Evolutionary conservation across 352 stramenopile genomes (phyloP).

Genomic region (Phytopythium mirpurense): DNA sequence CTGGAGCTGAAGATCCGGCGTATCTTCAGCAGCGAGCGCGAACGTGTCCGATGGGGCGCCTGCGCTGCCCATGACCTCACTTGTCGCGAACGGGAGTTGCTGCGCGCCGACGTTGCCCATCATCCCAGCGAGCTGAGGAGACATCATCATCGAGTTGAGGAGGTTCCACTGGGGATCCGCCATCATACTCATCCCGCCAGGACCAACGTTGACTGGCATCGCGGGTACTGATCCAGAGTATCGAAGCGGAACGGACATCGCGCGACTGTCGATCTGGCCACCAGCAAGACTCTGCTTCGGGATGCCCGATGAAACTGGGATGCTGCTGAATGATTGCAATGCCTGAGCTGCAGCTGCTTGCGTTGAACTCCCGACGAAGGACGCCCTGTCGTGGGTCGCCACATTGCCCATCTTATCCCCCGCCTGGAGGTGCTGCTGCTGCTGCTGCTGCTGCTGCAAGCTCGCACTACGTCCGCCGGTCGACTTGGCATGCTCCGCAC

Average conservation of each 20-base stretch:
- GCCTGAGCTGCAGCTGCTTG: conserved; percentile 1
- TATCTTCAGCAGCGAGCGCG: conserved; percentile 43
- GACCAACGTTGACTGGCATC: background rate
- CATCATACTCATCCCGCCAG: conserved; percentile 28
- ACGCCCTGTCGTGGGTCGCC: background rate
- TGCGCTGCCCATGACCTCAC: conserved; percentile 23
- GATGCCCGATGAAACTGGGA: background rate
- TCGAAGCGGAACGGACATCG: background rate
- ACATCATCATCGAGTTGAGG: conserved; percentile 77
- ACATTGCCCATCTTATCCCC: background rate
- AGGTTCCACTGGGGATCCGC: conserved; percentile 77
- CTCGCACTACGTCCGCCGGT: background rate
- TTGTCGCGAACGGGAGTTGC: conserved; percentile 15
- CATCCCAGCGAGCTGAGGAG: conserved; percentile 48
- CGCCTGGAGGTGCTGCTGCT: background rate
- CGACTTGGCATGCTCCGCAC: background rate
- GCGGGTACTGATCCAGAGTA: background rate
- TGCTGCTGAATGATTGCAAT: background rate
- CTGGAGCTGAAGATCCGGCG: conserved; percentile 66
- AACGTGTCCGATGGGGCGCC: conserved; percentile 31
- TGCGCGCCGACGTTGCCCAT: conserved; percentile 16
- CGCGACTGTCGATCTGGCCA: background rate
- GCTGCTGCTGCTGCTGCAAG: background rate
- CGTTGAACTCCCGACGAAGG: background rate
- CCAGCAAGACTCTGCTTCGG: background rate